Evolutionary conservation across 257 asterid genomes (phyloP), one percentile per base, ranked within the genome.

Genomic region (Solanum phureja): DNA sequence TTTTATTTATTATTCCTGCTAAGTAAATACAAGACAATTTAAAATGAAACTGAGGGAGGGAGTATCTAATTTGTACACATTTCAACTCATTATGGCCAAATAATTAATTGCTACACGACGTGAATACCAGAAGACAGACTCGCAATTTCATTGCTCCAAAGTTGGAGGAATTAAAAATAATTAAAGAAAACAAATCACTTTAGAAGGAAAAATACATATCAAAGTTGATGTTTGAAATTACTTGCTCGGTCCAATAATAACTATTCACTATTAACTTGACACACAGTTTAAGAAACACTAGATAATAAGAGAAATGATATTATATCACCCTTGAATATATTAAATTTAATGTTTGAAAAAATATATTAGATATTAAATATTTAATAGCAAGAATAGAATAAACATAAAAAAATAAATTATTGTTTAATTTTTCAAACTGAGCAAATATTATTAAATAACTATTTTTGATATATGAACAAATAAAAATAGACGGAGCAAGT

Each of bases 271-370:
- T 35, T 34, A 34, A 34, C 35, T 52, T 19, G n/a, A 2, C 9
- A 18, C 10, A 1, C 4, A 18, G 0, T 5, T 52, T 52, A 52
- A 6, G 9, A 46, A 56, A 56, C 0, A 18, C 8, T 52, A 52
- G n/a, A 52, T 52, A 52, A 52, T 52, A 52, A 6, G 0, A 52
- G n/a, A 0, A 12, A 46, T 6, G 0, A 1, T 52, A 52, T 18
- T 18, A 52, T 52, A 19, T 18, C 1, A 52, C 4, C 0, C 1
- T 52, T 1, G 0, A 52, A 52, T 52, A 52, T 52, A 52, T 16
- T 52, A 16, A 19, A 49, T 49, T 52, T 52, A 52, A 2, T 16
- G 0, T 0, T 0, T 52, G 0, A 0, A 52, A 18, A 52, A 18
- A 6, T 6, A 18, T 52, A 49, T 49, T 49, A 52, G 8, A 5